Evolutionary conservation across 202 grass and related monocot species (phyloP), one percentile per base, ranked within the genome.

Genomic region (Setaria viridis): DNA sequence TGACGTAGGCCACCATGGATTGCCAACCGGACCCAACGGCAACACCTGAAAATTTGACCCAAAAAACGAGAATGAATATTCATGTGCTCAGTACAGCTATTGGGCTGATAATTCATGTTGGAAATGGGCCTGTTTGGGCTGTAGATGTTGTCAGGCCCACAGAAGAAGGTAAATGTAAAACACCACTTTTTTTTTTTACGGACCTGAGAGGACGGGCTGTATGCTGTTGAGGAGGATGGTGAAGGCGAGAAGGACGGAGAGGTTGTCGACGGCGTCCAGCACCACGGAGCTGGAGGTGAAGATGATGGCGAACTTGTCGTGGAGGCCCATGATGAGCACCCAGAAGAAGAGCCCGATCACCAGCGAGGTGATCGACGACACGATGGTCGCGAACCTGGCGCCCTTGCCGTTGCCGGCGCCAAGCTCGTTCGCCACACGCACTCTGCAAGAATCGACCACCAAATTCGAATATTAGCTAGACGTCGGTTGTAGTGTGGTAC

Each of bases 1-100:
- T 98, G 74, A 98, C 84, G 64, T 94, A 98, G 35, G 96, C 96
- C 68, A 99, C 96, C 85, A 84, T 75, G 67, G 86, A 83, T 81
- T 99, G 96, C 96, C 96, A 99, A 5, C 96, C 96, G 42, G 96
- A 95, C 5, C 96, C 96, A 78, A 99, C 93, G 45, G 96, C 96
- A 39, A 99, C 96, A 68, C 96, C 96, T 99, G 72, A 47, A 85
- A 5, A 11, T 17, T 17, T 68, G 35, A 62, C 25, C 35, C 0
- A 8, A 2, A n/a, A 11, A 9, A 11, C n/a, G 56, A 62, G 21
- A 15, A 51, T 16, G 21, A 2, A 34, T 16, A 46, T 4, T 15
- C 15, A 15, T 41, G 10, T 30, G 56, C 56, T 59, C 56, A 59
- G 56, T 59, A 59, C 42, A 50, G 17, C 29, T 14, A 33, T 33